phyloP scores from a whole-genome alignment of 1,139 yeast species.

The Sugiyamaella pinicola region DNA sequence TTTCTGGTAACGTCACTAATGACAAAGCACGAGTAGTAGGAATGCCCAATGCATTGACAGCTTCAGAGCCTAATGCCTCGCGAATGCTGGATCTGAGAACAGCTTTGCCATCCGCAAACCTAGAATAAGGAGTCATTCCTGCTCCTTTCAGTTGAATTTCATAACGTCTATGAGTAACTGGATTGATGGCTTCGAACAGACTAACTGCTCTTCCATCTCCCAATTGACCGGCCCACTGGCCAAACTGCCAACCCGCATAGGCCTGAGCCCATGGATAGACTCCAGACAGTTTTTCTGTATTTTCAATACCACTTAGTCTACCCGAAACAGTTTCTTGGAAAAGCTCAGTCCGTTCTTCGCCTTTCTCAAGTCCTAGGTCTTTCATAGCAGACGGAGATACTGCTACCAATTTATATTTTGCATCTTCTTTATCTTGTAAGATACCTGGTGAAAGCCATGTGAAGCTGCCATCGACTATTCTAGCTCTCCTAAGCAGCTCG shows the following conservation, averaged over 20 bases:
- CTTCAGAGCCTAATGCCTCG: slow-evolving; percentile 85
- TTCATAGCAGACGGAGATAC: slow-evolving; percentile 62
- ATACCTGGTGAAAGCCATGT: slow-evolving; percentile 51
- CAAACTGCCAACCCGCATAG: slow-evolving; percentile 96
- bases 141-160: slow-evolving; percentile 89
- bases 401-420: slow-evolving; percentile 55
- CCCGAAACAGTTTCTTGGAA: slow-evolving; percentile 68
- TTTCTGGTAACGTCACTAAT: slow-evolving; percentile 68
- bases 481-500: slow-evolving; percentile 54
- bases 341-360: slow-evolving; percentile 47
- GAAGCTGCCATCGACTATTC: slow-evolving; percentile 69
- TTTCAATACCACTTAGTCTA: neutral
- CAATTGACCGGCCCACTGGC: slow-evolving; percentile 93
- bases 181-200: slow-evolving; percentile 64
- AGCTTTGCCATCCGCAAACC: slow-evolving; percentile 97
- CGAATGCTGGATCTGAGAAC: slow-evolving; percentile 84
- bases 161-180: slow-evolving; percentile 45
- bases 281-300: slow-evolving; percentile 46
- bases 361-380: slow-evolving; percentile 57
- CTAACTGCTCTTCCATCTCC: slow-evolving; percentile 94
- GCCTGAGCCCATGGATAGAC: slow-evolving; percentile 86
- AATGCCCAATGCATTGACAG: slow-evolving; percentile 75
- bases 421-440: slow-evolving; percentile 23
- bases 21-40: slow-evolving; percentile 87
- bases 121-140: slow-evolving; percentile 85